Evolutionary conservation across 2,329 filamentous ascomycete species (phyloP).

Genomic region (Apiospora malaysiana): DNA sequence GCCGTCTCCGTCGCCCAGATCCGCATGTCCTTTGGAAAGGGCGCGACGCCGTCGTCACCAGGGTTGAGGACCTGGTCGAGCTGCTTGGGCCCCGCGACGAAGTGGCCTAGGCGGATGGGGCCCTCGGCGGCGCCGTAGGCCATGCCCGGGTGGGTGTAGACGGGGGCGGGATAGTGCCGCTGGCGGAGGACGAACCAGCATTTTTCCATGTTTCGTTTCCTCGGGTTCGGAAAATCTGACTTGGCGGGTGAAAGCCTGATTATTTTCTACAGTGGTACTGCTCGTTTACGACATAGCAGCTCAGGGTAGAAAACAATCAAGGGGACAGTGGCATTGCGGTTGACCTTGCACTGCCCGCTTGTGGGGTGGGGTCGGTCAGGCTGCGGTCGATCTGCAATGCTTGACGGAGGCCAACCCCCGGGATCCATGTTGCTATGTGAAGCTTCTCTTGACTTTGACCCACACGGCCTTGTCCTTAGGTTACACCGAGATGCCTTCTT

Average conservation of each 20-base stretch:
- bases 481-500: too few species aligned
- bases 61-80: not conserved
- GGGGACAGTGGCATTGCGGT: not conserved
- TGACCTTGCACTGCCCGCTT: not conserved
- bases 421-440: too few species aligned
- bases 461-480: too few species aligned
- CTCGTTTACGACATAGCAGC: too few species aligned
- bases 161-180: not conserved
- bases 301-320: too few species aligned
- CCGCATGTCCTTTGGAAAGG: not conserved
- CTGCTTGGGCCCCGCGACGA: not conserved
- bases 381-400: not conserved
- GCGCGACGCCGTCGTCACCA: not conserved
- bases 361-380: not conserved
- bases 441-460: too few species aligned
- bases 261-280: too few species aligned
- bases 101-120: not conserved
- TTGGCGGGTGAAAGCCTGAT: not conserved
- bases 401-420: too few species aligned
- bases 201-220: not conserved
- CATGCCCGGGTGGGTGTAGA: not conserved
- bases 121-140: not conserved
- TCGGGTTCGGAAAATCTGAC: not conserved
- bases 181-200: constrained; percentile 7
- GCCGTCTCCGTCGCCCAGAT: constrained; percentile 1